A percentile compares a stretch with the other conserved stretches of the same genome.
phyloP scores from a whole-genome alignment of 2,329 filamentous ascomycete species.

The Monilinia laxa region DNA sequence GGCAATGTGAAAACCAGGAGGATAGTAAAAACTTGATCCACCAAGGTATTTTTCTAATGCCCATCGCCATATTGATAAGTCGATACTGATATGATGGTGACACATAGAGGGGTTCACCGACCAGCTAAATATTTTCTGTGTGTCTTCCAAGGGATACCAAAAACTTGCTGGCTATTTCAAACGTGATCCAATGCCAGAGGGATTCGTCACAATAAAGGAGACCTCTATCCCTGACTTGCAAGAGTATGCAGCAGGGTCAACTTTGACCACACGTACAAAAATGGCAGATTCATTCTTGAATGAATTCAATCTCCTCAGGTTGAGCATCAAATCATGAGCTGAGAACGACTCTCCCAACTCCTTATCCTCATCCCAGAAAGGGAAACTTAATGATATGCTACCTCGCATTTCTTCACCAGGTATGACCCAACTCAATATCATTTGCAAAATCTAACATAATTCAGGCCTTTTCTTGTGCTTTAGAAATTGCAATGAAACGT shows the following conservation, averaged over 20 bases:
- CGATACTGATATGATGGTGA: background rate
- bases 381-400: background rate
- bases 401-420: background rate
- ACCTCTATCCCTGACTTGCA: constrained; percentile 1
- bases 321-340: constrained; percentile 2
- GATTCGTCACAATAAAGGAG: background rate
- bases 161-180: background rate
- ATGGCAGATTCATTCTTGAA: background rate
- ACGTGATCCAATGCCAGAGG: background rate
- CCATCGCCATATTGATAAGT: background rate
- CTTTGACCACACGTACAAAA: background rate
- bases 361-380: background rate
- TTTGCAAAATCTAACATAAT: background rate
- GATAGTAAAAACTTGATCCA: background rate
- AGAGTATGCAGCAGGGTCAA: background rate
- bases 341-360: background rate
- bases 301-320: background rate
- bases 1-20: background rate
- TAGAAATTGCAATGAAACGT: background rate
- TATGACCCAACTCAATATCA: background rate
- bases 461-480: background rate
- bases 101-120: background rate
- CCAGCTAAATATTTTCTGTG: background rate
- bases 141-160: background rate
- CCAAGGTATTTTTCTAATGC: background rate